These are phyloP conservation scores for Solanum hybrid DNA, from an alignment of 305 asterid species.

Conservation along the genomic window DNA sequence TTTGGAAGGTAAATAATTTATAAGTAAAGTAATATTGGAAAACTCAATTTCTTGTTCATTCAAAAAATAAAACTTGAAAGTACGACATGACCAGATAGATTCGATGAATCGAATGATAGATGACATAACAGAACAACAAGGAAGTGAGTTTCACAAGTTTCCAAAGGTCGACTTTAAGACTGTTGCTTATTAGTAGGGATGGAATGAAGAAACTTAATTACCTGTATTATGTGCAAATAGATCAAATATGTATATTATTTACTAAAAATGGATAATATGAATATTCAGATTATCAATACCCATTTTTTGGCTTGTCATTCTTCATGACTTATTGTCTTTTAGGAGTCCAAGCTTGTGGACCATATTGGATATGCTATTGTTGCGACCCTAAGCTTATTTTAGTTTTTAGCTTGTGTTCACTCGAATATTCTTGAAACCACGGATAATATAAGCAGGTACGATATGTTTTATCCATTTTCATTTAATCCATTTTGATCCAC, in stretches of 20 bases:
- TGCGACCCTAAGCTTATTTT: no score
- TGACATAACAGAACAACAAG: not conserved
- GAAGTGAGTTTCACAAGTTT: not conserved
- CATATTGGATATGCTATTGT: no score
- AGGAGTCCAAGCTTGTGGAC: no score
- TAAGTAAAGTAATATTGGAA: not conserved
- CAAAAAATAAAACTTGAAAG: not conserved
- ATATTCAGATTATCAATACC: no score
- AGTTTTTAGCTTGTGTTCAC: no score
- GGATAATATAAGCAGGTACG: no score
- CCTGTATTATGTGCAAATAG: not conserved
- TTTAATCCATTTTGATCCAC: no score
- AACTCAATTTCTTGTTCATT: not conserved
- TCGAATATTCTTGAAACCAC: no score
- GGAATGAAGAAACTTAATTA: not conserved
- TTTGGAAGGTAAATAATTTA: not conserved
- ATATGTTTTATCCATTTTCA: no score
- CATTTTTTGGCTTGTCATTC: not conserved
- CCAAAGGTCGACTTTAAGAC: not conserved
- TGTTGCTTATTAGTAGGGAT: not conserved
- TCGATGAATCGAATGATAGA: not conserved
- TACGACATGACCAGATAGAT: not conserved
- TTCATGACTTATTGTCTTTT: no score
- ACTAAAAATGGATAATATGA: no score
- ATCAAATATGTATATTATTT: no score